Evolutionary conservation across 352 stramenopile genomes (phyloP).

Genomic region (Pythium vanterpoolii): DNA sequence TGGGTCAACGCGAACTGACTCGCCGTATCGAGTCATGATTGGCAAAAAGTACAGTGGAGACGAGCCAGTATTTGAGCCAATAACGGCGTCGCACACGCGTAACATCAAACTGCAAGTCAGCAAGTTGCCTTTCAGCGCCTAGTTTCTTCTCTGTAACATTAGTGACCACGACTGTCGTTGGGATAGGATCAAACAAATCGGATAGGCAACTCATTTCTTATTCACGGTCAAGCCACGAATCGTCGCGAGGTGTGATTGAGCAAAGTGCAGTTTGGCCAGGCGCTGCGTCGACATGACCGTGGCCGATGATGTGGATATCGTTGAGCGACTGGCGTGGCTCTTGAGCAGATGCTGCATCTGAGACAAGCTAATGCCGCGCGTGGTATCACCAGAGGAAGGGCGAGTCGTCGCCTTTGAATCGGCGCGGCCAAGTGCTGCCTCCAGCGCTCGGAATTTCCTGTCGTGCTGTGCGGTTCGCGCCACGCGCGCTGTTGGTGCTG

Average conservation of each 20-base stretch:
- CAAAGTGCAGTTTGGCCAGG: slow-evolving; percentile 23
- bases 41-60: not conserved
- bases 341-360: slow-evolving; percentile 23
- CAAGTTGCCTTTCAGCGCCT: not conserved
- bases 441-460: slow-evolving; percentile 34
- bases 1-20: slow-evolving; percentile 16
- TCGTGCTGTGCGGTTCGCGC: slow-evolving; percentile 27
- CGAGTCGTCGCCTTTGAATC: not conserved
- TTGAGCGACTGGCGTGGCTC: not conserved
- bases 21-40: not conserved
- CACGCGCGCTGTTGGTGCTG: not conserved
- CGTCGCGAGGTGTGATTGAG: slow-evolving; percentile 25
- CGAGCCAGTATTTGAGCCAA: slow-evolving; percentile 14
- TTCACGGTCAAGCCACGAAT: slow-evolving; percentile 22
- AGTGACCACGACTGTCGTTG: too few relatives aligned
- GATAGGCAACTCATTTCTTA: slow-evolving; percentile 11
- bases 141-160: too few relatives aligned
- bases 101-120: not conserved
- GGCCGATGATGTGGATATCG: not conserved
- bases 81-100: not conserved
- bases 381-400: not conserved
- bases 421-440: slow-evolving; percentile 29
- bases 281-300: slow-evolving; percentile 4
- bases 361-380: slow-evolving; percentile 7
- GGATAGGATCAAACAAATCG: not conserved